Conservation (phyloP, 2,329 filamentous ascomycete genomes). For the Cercospora nicotianae region DNA sequence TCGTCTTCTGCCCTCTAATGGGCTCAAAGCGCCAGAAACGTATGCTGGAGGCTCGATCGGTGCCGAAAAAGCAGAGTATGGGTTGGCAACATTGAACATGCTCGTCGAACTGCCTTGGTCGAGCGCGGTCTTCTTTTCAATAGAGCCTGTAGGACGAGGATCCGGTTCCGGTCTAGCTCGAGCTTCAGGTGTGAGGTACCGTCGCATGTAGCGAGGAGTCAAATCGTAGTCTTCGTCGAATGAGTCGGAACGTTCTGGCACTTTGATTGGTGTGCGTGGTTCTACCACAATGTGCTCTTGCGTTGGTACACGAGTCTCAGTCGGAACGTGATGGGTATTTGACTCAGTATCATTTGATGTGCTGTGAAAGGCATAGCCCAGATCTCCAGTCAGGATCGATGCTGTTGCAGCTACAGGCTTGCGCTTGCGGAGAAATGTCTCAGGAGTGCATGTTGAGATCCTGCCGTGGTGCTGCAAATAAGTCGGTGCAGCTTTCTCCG, state of each 20-base stretch:
- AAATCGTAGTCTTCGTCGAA: slow-evolving; percentile 4
- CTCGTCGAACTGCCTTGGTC: neutral
- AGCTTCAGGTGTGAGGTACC: neutral
- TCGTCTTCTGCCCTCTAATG: neutral
- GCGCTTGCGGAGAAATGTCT: neutral
- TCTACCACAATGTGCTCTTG: neutral
- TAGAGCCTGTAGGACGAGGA: neutral
- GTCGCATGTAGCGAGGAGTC: neutral
- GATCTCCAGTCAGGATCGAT: neutral
- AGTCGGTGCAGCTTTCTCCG: neutral
- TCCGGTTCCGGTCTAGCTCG: neutral
- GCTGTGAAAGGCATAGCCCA: neutral
- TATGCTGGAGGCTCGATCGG: neutral
- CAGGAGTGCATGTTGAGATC: neutral
- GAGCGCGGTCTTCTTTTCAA: neutral
- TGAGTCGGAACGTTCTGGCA: neutral
- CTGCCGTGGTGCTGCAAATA: slow-evolving; percentile 2
- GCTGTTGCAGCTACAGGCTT: neutral
- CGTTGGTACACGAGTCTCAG: neutral
- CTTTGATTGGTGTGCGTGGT: neutral
- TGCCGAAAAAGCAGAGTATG: neutral
- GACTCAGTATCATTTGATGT: neutral
- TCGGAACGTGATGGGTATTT: neutral
- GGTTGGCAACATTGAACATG: neutral
- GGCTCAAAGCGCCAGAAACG: neutral